A percentile compares a stretch with the other conserved stretches of the same genome.
These are phyloP conservation scores for Stenogyne calaminthoides DNA, from an alignment of 305 asterid genomes.

Conservation along the genomic window DNA sequence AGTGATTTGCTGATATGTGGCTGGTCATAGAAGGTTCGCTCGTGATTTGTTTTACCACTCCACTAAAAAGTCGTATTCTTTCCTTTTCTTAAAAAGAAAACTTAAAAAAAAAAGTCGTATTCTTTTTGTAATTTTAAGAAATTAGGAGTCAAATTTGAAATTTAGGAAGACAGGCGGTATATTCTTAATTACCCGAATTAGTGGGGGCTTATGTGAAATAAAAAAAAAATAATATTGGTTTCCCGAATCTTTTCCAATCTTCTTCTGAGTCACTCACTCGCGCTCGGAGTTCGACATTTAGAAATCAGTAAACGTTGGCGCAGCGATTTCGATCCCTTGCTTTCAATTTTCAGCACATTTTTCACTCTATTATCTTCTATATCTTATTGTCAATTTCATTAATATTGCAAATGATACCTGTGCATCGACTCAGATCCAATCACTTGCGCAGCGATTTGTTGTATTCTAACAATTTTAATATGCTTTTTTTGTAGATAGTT, in stretches of 20 bases:
- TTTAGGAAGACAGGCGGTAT: too few relatives aligned
- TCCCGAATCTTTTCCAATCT: neutral
- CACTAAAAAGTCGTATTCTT: too few relatives aligned
- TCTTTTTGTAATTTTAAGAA: too few relatives aligned
- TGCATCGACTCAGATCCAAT: slow-evolving; percentile 31
- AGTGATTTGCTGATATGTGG: too few relatives aligned
- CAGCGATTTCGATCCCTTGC: slow-evolving; percentile 26
- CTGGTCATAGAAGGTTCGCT: too few relatives aligned
- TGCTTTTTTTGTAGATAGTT: slow-evolving; percentile 8
- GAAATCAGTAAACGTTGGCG: slow-evolving; percentile 24
- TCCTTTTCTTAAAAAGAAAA: too few relatives aligned
- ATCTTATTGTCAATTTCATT: neutral
- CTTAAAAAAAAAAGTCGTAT: too few relatives aligned
- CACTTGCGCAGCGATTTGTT: slow-evolving; percentile 2
- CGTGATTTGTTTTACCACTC: too few relatives aligned
- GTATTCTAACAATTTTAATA: neutral
- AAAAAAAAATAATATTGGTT: neutral
- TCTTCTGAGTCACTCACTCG: slow-evolving; percentile 17
- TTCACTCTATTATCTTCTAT: neutral
- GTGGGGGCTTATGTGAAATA: neutral
- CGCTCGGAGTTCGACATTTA: neutral
- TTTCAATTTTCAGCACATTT: neutral
- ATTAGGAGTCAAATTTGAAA: too few relatives aligned
- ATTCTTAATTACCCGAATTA: neutral
- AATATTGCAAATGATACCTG: neutral